Percentiles rank a stretch among this genome's conserved stretches.
Evolutionary conservation across 2,329 filamentous ascomycete genomes (phyloP).

Genomic region (Apiospora aurea): DNA sequence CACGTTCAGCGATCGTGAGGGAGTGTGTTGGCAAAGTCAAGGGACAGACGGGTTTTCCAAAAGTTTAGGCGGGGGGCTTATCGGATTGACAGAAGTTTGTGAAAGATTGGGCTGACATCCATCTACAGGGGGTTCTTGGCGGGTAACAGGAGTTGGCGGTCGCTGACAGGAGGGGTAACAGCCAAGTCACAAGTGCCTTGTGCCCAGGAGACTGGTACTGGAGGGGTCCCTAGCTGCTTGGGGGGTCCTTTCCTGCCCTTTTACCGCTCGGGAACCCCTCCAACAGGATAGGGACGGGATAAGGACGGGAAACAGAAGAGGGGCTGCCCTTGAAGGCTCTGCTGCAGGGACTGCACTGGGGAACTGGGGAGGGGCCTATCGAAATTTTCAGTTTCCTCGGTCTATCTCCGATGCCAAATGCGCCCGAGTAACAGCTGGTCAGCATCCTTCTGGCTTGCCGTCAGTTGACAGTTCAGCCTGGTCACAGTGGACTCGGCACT

Average conservation of each 20-base stretch:
- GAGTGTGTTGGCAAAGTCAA: neutral
- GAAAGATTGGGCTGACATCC: neutral
- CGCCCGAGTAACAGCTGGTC: constrained; percentile 4
- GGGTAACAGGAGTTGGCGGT: constrained; percentile 8
- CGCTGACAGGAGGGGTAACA: constrained; percentile 14
- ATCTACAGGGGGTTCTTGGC: neutral
- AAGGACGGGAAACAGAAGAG: neutral
- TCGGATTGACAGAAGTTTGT: neutral
- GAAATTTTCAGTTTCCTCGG: constrained; percentile 16
- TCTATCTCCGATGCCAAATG: constrained; percentile 1
- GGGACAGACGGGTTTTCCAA: constrained; percentile 13
- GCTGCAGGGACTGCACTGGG: neutral
- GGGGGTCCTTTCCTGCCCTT: neutral
- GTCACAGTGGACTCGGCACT: neutral
- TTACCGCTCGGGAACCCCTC: too few species aligned
- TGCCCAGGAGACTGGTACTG: constrained; percentile 8
- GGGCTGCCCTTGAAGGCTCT: neutral
- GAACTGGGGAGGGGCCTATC: constrained; percentile 10
- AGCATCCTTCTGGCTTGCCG: neutral
- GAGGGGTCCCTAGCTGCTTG: neutral
- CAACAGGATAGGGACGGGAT: neutral
- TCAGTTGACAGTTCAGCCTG: constrained; percentile 1
- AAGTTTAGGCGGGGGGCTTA: constrained; percentile 17
- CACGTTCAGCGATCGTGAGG: constrained; percentile 8
- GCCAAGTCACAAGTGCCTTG: neutral